Base-by-base conservation (phyloP, 129 eudicot genomes). In the Lactuca sativa region DNA sequence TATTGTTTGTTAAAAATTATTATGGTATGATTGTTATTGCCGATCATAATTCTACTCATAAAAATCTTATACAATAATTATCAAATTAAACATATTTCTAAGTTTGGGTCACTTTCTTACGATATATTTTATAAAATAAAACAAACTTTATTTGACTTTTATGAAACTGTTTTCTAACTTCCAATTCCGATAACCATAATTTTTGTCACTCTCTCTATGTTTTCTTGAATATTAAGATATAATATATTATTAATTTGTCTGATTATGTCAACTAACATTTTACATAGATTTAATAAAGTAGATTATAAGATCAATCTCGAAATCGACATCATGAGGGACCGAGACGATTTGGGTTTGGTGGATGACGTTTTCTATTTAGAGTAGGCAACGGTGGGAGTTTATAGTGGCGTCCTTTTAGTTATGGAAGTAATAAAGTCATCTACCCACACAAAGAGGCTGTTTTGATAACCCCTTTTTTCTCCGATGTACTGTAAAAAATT, bases 81-180 rank as follows among this genome's bases (percentile, higher is more conserved):
- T 11, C 14, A 48, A 25, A 48, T 14, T 6, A 10, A 47, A 66
- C 14, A 30, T 48, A 31, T 21, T 52, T 49, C 5, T 32, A 49
- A 31, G 59, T 18, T 30, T 25, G 61, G 38, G 76, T 74, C 73
- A 59, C 69, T 59, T 21, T 74, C 64, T 57, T 73, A 25, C 53
- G 44, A 9, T 25, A 36, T 33, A 30, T 21, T 16, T 14, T 14
- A 5, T 72, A 17, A 31, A 41, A 73, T 47, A 78, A 66, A 56
- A 72, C 48, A 64, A 82, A 51, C 59, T 59, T 25, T 64, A 55
- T 60, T 80, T 83, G 88, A 77, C 82, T 80, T 76, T 63, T 48
- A 60, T 56, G 4, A 41, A 64, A 73, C 88, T 77, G 82, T 68
- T 75, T 83, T 65, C 64, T 72, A 76, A 72, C 85, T 68, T 71